These are phyloP conservation scores for Diplocarpon rosae DNA, from an alignment of 2,329 filamentous ascomycete species.

Conservation along the genomic window DNA sequence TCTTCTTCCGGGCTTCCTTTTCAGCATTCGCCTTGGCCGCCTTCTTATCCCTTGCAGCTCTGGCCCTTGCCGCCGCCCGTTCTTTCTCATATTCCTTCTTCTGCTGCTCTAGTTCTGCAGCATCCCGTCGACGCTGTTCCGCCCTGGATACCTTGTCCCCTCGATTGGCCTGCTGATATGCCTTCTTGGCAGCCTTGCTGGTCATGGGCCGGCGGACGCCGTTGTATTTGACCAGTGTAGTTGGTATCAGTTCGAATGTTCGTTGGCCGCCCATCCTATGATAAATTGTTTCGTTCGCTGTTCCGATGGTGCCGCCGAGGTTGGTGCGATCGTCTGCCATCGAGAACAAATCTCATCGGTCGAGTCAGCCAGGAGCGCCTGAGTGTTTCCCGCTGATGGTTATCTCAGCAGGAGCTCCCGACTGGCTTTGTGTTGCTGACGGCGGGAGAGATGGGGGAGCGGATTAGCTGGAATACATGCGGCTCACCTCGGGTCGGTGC, in stretches of 20 bases:
- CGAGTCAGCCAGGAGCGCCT: too few relatives aligned
- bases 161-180: constrained; percentile 33
- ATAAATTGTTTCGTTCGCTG: neutral
- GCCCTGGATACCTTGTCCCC: constrained; percentile 32
- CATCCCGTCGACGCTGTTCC: constrained; percentile 30
- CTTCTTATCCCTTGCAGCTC: constrained; percentile 42
- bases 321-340: neutral
- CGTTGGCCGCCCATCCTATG: constrained; percentile 28
- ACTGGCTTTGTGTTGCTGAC: too few relatives aligned
- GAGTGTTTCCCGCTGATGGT: too few relatives aligned
- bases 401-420: too few relatives aligned
- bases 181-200: constrained; percentile 37
- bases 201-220: constrained; percentile 34
- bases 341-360: too few relatives aligned
- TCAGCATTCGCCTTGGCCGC: constrained; percentile 41
- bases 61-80: constrained; percentile 41
- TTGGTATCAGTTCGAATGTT: constrained; percentile 36
- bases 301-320: too few relatives aligned
- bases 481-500: too few relatives aligned
- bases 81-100: constrained; percentile 41
- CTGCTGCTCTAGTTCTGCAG: constrained; percentile 30
- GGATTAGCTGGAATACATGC: too few relatives aligned
- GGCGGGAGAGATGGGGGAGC: too few relatives aligned
- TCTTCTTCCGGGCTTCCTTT: constrained; percentile 38
- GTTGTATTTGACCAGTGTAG: constrained; percentile 17